Evolutionary conservation across 192 early-diverging fungal species (phyloP).

Genomic region (Martensiomyces pterosporus): DNA sequence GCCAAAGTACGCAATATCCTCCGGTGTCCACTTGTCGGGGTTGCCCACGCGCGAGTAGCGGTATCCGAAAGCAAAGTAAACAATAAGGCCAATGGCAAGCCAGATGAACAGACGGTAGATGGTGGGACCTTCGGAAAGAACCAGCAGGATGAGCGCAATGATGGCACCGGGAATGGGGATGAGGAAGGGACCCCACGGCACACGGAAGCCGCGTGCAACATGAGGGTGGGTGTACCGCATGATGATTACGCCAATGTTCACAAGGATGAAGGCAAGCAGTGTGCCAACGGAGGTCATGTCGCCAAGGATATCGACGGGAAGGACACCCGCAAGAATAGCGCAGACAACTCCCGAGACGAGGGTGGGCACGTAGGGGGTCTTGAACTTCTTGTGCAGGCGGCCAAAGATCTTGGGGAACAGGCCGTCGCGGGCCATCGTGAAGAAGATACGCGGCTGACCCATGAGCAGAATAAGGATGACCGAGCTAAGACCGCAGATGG

Average conservation of each 20-base stretch:
- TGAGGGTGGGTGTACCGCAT: slow-evolving; percentile 72
- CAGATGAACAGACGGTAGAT: slow-evolving; percentile 75
- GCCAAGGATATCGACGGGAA: slow-evolving; percentile 79
- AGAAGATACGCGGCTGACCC: slow-evolving; percentile 84
- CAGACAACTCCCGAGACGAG: slow-evolving; percentile 60
- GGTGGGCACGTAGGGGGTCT: slow-evolving; percentile 74
- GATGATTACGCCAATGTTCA: slow-evolving; percentile 70
- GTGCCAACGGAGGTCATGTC: slow-evolving; percentile 86
- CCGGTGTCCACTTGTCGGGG: slow-evolving; percentile 43
- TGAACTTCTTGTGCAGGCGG: slow-evolving; percentile 64
- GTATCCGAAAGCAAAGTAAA: slow-evolving; percentile 70
- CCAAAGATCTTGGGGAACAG: slow-evolving; percentile 71
- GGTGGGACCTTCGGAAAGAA: slow-evolving; percentile 58
- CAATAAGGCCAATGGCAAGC: slow-evolving; percentile 70
- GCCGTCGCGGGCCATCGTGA: slow-evolving; percentile 84
- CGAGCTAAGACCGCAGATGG: slow-evolving; percentile 70
- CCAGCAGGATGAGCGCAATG: slow-evolving; percentile 61
- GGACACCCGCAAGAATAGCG: slow-evolving; percentile 62
- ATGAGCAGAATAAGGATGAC: slow-evolving; percentile 74
- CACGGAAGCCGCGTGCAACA: slow-evolving; percentile 61
- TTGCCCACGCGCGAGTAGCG: slow-evolving; percentile 62
- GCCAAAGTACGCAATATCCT: slow-evolving; percentile 44
- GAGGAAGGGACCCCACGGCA: slow-evolving; percentile 62
- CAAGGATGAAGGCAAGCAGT: slow-evolving; percentile 78
- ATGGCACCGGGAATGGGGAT: slow-evolving; percentile 62